Percentiles rank a stretch among this genome's conserved stretches.
Conservation (phyloP, 306 rosid genomes). For the Biancaea sappan region DNA sequence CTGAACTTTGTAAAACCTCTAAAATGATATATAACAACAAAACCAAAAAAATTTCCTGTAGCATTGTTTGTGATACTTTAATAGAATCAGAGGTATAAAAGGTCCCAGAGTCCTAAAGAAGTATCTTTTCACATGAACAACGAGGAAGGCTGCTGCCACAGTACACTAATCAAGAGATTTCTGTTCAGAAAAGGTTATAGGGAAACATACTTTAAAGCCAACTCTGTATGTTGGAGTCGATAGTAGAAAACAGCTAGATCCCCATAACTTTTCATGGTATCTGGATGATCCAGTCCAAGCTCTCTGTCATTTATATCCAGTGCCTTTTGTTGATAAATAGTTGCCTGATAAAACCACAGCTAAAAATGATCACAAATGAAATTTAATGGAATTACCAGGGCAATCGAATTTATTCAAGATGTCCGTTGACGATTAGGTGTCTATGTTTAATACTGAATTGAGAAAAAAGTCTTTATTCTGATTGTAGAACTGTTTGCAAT, state of each 20-base stretch:
- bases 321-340: constrained; percentile 97
- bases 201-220: constrained; percentile 87
- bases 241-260: constrained; percentile 98
- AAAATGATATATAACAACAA: background rate
- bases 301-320: constrained; percentile 97
- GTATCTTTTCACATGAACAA: constrained; percentile 25
- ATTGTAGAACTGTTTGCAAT: constrained; percentile 4
- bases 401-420: background rate
- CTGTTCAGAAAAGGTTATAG: constrained; percentile 17
- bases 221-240: constrained; percentile 96
- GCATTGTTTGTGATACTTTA: background rate
- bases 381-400: constrained; percentile 19
- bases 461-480: constrained; percentile 17
- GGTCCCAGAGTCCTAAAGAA: background rate
- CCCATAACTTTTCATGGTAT: constrained; percentile 98
- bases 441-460: background rate
- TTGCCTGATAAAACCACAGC: constrained; percentile 62
- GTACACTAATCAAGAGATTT: constrained; percentile 11
- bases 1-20: background rate
- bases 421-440: background rate
- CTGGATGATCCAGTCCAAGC: constrained; percentile 99
- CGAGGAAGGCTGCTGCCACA: constrained; percentile 6
- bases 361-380: constrained; percentile 17
- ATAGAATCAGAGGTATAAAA: constrained; percentile 9
- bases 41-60: background rate